Percentiles rank a stretch among this genome's conserved stretches.
These are phyloP conservation scores for Byssothecium circinans DNA, from an alignment of 2,329 filamentous ascomycete species.

Conservation along the genomic window DNA sequence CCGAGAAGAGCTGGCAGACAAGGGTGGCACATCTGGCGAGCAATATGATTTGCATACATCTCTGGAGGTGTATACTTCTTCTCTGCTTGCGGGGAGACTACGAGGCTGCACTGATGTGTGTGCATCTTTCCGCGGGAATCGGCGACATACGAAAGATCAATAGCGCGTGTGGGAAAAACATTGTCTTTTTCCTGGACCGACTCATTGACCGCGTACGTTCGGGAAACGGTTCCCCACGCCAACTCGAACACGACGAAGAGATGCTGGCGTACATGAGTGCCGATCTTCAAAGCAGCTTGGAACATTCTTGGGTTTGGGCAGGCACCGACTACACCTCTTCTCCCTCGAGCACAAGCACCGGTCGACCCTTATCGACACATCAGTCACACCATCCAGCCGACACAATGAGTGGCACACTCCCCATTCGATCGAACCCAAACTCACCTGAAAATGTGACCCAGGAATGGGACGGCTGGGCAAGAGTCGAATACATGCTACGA, in stretches of 20 bases:
- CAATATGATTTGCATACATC: conserved; percentile 75
- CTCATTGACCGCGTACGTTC: conserved; percentile 61
- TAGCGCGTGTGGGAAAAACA: conserved; percentile 74
- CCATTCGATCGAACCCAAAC: conserved; percentile 54
- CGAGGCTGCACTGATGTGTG: conserved; percentile 70
- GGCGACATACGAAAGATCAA: conserved; percentile 73
- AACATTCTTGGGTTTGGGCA: conserved; percentile 81
- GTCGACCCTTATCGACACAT: conserved; percentile 3
- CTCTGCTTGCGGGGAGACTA: conserved; percentile 75
- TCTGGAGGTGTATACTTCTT: conserved; percentile 85
- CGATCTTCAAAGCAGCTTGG: conserved; percentile 78
- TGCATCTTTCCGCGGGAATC: conserved; percentile 71
- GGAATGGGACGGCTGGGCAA: conserved; percentile 81
- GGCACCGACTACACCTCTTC: conserved; percentile 43
- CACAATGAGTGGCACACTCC: conserved; percentile 44
- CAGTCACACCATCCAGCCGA: conserved; percentile 25
- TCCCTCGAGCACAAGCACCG: conserved; percentile 5
- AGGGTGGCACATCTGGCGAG: conserved; percentile 69
- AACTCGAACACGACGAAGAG: conserved; percentile 74
- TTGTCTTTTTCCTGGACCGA: conserved; percentile 76
- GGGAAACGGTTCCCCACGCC: conserved; percentile 41
- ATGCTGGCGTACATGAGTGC: conserved; percentile 82
- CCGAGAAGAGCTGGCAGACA: conserved; percentile 51
- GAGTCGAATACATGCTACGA: conserved; percentile 65
- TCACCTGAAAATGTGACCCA: conserved; percentile 60